These are phyloP conservation scores for Pinus taeda DNA, from an alignment of 75 land plant genomes.

Conservation along the genomic window DNA sequence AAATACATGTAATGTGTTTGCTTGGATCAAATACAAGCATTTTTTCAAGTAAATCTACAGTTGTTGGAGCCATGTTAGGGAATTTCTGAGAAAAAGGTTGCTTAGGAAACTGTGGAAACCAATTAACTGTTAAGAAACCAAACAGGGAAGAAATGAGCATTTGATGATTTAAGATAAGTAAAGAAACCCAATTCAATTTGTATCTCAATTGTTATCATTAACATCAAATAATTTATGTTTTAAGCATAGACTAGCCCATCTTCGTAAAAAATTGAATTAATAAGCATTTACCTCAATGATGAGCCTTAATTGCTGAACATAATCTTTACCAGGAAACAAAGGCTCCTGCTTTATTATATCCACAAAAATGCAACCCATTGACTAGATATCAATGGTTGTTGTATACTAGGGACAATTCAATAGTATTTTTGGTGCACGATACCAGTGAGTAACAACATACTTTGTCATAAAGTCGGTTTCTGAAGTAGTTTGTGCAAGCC, in stretches of 20 bases:
- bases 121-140: conserved; percentile 50
- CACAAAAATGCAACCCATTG: conserved; percentile 88
- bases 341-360: conserved; percentile 79
- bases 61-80: conserved; percentile 54
- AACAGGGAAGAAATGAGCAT: neutral
- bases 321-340: conserved; percentile 85
- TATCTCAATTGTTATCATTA: neutral
- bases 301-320: conserved; percentile 83
- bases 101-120: conserved; percentile 75
- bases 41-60: conserved; percentile 79
- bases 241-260: neutral
- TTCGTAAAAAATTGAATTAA: neutral
- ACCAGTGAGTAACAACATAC: conserved; percentile 98
- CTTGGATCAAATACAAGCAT: conserved; percentile 94
- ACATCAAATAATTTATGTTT: neutral
- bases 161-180: neutral
- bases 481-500: conserved; percentile 91
- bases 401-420: conserved; percentile 89
- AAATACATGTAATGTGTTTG: conserved; percentile 71
- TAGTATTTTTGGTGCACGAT: conserved; percentile 89
- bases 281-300: conserved; percentile 70
- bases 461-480: conserved; percentile 98
- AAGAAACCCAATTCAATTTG: neutral
- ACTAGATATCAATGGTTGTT: conserved; percentile 88
- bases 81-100: conserved; percentile 56